Base-by-base conservation (phyloP, 1,139 yeast genomes). In the Debaryomyces subglobosus region DNA sequence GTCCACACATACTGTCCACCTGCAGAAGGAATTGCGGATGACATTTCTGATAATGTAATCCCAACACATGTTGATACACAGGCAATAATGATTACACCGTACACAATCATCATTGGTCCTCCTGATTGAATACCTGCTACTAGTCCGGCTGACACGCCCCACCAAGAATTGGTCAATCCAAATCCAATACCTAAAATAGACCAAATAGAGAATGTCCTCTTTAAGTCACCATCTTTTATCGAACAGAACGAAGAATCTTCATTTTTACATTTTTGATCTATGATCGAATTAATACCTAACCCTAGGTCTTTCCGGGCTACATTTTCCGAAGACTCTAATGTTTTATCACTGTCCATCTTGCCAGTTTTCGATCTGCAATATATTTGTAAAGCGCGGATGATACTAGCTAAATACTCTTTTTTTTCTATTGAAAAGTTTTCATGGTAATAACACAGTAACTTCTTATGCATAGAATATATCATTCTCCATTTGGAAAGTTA, bases 131-230 rank as follows among this genome's bases (percentile, higher is more conserved):
- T 82, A 59, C 86, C 86, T 20, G 86, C 79, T 48, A 82, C 74
- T 62, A 84, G 72, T 10, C 86, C 79, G 1, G 86, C 84, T 13
- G 86, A 81, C 47, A 83, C 81, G 50, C 89, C 88, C 52, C 82
- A 81, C 89, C 89, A 84, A 7, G 87, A 82, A 66, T 83, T 83
- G 23, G 89, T 84, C 49, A 85, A 65, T 20, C 88, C 88, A 58
- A 85, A 85, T 4, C 89, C 89, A 50, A 84, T 85, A 50, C 87
- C 87, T 21, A 83, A 67, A 8, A 84, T 74, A 1, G 86, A 79
- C 69, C 80, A 73, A 39, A 79, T 70, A 20, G 81, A 72, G 53
- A 81, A 82, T 47, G 73, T 76, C 57, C 82, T 74, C 49, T 75
- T 72, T 51, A 80, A 68, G 50, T 76, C 74, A 44, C 69, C 70